Conservation (phyloP, 495 filamentous ascomycete species). For the Trypethelium eluteriae region DNA sequence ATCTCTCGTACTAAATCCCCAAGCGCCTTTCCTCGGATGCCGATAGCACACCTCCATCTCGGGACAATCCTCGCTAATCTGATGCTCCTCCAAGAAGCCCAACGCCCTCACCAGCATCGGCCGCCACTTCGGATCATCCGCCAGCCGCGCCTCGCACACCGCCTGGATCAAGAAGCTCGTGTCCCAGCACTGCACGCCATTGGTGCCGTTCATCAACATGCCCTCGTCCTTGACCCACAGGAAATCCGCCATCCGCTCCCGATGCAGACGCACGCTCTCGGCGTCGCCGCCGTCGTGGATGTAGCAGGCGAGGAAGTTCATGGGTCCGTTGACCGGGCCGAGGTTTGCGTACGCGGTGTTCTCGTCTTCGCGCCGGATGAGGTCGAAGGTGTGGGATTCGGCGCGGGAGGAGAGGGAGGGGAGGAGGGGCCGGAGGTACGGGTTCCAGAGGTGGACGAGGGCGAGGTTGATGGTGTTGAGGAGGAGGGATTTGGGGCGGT, state of each 20-base stretch:
- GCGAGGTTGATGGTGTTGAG: conserved; percentile 68
- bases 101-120: conserved; percentile 80
- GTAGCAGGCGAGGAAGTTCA: conserved; percentile 81
- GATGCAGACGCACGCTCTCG: conserved; percentile 66
- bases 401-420: conserved; percentile 48
- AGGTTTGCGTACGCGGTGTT: conserved; percentile 85
- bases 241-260: conserved; percentile 73
- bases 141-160: conserved; percentile 68
- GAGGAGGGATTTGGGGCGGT: conserved; percentile 82
- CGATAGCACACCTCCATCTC: conserved; percentile 79
- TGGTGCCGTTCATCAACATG: conserved; percentile 91
- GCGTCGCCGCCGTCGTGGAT: conserved; percentile 73
- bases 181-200: conserved; percentile 95
- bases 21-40: conserved; percentile 84
- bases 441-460: conserved; percentile 70
- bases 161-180: conserved; percentile 83
- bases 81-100: conserved; percentile 82
- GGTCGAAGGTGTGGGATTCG: conserved; percentile 65
- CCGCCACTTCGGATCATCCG: conserved; percentile 65
- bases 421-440: conserved; percentile 54
- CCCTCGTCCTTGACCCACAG: conserved; percentile 90
- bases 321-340: conserved; percentile 79
- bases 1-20: conserved; percentile 85
- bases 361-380: conserved; percentile 80
- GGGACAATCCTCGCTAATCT: conserved; percentile 75